phyloP scores from a whole-genome alignment of 1,284 basidiomycete genomes.

The Irpex lacteus region DNA sequence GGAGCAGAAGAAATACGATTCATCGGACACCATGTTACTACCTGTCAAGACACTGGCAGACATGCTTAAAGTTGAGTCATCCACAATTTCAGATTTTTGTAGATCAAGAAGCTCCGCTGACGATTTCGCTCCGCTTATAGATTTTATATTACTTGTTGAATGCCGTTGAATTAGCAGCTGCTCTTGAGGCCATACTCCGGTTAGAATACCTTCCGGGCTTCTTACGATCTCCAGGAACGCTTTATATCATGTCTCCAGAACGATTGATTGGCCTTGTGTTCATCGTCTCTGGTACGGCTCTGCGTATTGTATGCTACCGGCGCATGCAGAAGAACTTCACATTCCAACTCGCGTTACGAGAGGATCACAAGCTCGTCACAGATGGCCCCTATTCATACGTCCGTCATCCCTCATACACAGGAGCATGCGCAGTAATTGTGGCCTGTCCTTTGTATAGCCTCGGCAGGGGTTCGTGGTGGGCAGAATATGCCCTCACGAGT shows the following conservation, averaged over 20 bases:
- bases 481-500: not conserved
- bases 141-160: not conserved
- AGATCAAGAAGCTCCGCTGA: too few relatives aligned
- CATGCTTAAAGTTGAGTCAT: not conserved
- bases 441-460: not conserved
- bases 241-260: not conserved
- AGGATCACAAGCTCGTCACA: not conserved
- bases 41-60: too few relatives aligned
- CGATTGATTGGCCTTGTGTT: not conserved
- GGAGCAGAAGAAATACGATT: not conserved
- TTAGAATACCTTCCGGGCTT: not conserved
- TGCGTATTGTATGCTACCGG: not conserved
- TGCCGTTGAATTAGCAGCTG: not conserved
- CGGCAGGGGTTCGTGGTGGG: not conserved
- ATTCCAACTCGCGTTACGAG: not conserved
- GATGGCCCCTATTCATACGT: not conserved
- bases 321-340: not conserved
- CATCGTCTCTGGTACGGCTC: not conserved
- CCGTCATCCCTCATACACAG: not conserved
- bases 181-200: not conserved
- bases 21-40: not conserved
- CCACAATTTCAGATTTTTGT: not conserved
- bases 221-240: not conserved
- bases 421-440: not conserved
- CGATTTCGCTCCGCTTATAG: not conserved